A percentile compares a stretch with the other conserved stretches of the same genome.
phyloP scores from a whole-genome alignment of 345 rosid genomes.

The Corchorus capsularis region DNA sequence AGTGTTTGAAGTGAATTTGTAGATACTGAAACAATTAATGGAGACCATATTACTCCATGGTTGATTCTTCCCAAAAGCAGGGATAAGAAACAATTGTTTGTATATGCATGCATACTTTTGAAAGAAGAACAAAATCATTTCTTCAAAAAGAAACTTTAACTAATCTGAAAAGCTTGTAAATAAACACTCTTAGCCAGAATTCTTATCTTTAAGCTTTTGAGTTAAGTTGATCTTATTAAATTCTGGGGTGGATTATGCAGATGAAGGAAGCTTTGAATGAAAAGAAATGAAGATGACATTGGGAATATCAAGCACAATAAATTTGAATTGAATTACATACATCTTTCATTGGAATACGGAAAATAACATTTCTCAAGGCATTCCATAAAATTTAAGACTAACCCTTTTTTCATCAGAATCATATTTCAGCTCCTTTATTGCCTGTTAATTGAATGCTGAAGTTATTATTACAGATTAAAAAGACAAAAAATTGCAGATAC shows the following conservation, averaged over 20 bases:
- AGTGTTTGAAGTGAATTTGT: neutral
- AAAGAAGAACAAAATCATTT: neutral
- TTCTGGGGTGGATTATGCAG: neutral
- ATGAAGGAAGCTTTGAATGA: neutral
- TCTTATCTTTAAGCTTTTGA: neutral
- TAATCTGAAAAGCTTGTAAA: too few species aligned
- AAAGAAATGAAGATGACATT: neutral
- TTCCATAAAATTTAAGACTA: neutral
- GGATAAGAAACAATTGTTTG: too few species aligned
- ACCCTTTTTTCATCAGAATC: neutral
- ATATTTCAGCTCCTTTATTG: neutral
- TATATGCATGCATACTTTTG: neutral
- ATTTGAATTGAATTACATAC: slow-evolving; percentile 17
- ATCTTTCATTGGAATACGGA: slow-evolving; percentile 25
- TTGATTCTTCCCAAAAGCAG: too few species aligned
- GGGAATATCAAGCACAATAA: slow-evolving; percentile 20
- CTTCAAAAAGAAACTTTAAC: too few species aligned
- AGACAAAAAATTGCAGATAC: neutral
- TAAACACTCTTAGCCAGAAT: neutral
- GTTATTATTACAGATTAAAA: neutral
- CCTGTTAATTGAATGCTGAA: too few species aligned
- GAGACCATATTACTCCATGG: neutral
- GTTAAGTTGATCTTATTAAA: neutral
- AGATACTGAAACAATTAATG: neutral
- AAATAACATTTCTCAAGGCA: slow-evolving; percentile 33